Conservation (phyloP, 1,284 basidiomycete species). For the Cryptococcus maquisensis region DNA sequence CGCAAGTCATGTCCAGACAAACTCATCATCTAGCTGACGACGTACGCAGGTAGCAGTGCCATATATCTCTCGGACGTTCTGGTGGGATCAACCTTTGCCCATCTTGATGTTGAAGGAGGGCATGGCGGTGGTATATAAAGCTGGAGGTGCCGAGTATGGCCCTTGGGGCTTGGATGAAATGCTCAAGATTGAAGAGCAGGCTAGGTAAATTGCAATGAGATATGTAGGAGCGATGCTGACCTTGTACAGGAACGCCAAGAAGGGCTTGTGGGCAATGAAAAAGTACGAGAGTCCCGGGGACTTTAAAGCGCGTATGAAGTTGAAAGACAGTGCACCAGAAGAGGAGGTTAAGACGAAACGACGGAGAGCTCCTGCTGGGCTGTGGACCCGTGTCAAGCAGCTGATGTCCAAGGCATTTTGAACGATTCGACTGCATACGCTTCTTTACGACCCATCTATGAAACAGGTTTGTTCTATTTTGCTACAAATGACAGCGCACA, state of each 20-base stretch:
- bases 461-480: too few relatives aligned
- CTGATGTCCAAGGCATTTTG: too few relatives aligned
- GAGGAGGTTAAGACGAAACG: neutral
- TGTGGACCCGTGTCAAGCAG: too few relatives aligned
- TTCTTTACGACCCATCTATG: neutral
- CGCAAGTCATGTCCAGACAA: slow-evolving; percentile 52
- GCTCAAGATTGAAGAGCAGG: slow-evolving; percentile 58
- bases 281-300: slow-evolving; percentile 66
- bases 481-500: too few relatives aligned
- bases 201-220: slow-evolving; percentile 58
- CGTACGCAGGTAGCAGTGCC: slow-evolving; percentile 63
- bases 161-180: slow-evolving; percentile 61
- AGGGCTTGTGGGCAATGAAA: slow-evolving; percentile 67
- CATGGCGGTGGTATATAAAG: slow-evolving; percentile 68
- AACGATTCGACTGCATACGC: neutral
- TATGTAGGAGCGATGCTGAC: neutral
- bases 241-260: slow-evolving; percentile 50
- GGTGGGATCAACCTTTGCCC: slow-evolving; percentile 58
- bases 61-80: slow-evolving; percentile 48
- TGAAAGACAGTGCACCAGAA: neutral
- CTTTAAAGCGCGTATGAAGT: slow-evolving; percentile 63
- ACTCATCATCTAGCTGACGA: neutral
- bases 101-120: slow-evolving; percentile 74
- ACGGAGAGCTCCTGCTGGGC: too few relatives aligned
- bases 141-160: slow-evolving; percentile 73